phyloP scores from a whole-genome alignment of 2,329 filamentous ascomycete species.

The Aspergillus sp. region DNA sequence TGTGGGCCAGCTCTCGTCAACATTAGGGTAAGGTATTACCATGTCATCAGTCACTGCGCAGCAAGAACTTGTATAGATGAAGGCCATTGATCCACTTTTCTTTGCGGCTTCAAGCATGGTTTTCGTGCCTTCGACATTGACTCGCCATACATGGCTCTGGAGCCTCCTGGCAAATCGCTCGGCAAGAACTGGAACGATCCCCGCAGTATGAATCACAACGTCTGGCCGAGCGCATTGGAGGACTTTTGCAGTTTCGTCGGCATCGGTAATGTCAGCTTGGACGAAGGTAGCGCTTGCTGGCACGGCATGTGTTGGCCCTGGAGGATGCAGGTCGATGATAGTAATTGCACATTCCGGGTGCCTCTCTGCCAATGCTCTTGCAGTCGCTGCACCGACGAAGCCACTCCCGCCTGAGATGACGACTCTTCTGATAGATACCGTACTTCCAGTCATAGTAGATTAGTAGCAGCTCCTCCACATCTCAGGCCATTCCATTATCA shows the following conservation, averaged over 20 bases:
- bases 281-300: constrained; percentile 26
- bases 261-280: constrained; percentile 35
- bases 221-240: constrained; percentile 46
- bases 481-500: neutral
- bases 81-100: constrained; percentile 45
- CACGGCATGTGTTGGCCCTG: constrained; percentile 28
- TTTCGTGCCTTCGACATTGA: constrained; percentile 57
- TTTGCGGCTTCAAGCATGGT: constrained; percentile 52
- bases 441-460: constrained; percentile 12
- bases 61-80: constrained; percentile 59
- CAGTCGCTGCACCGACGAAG: constrained; percentile 41
- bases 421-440: constrained; percentile 23
- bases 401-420: constrained; percentile 41
- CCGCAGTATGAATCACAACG: constrained; percentile 57
- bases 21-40: constrained; percentile 34
- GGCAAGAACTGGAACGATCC: constrained; percentile 40
- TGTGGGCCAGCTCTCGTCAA: constrained; percentile 42
- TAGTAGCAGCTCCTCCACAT: no score
- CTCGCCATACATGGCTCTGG: constrained; percentile 43
- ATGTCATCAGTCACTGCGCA: constrained; percentile 56
- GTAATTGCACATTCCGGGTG: constrained; percentile 37
- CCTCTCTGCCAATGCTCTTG: constrained; percentile 37
- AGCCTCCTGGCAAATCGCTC: constrained; percentile 38
- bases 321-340: constrained; percentile 36
- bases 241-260: constrained; percentile 25